Percentiles rank a stretch among this genome's conserved stretches.
These are phyloP conservation scores for Orbilia javanica DNA, from an alignment of 2,329 filamentous ascomycete species.

Conservation along the genomic window DNA sequence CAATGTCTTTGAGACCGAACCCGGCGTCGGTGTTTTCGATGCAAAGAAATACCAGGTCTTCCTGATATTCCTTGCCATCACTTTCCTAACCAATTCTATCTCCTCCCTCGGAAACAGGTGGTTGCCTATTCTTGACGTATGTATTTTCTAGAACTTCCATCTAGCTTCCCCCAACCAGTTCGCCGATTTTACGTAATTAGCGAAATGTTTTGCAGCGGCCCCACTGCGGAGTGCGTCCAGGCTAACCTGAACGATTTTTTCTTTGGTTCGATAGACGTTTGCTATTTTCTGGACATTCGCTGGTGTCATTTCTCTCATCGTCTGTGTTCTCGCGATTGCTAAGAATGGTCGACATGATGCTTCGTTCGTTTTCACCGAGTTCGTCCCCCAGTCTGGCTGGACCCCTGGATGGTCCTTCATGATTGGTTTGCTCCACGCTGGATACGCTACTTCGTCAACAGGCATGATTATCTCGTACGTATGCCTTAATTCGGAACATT, in stretches of 20 bases:
- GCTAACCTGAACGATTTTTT: constrained; percentile 48
- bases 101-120: constrained; percentile 70
- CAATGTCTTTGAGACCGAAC: constrained; percentile 69
- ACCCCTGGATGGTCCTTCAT: constrained; percentile 78
- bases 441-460: constrained; percentile 80
- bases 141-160: constrained; percentile 63
- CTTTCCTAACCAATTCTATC: constrained; percentile 69
- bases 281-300: constrained; percentile 82
- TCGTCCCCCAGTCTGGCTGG: constrained; percentile 78
- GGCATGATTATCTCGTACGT: constrained; percentile 83
- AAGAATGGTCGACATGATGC: constrained; percentile 76
- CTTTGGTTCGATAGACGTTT: constrained; percentile 70
- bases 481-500: constrained; percentile 43
- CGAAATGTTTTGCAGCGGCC: constrained; percentile 26
- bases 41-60: constrained; percentile 67
- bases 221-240: constrained; percentile 37
- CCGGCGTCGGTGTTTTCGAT: constrained; percentile 67
- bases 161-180: constrained; percentile 60
- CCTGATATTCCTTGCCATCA: constrained; percentile 69
- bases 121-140: constrained; percentile 75
- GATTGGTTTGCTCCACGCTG: constrained; percentile 78
- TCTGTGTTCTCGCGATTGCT: constrained; percentile 75
- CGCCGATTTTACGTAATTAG: constrained; percentile 52
- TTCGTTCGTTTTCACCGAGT: constrained; percentile 75
- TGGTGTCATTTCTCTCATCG: constrained; percentile 75